Conservation (phyloP, 306 rosid genomes). For the Heteromeles arbutifolia region DNA sequence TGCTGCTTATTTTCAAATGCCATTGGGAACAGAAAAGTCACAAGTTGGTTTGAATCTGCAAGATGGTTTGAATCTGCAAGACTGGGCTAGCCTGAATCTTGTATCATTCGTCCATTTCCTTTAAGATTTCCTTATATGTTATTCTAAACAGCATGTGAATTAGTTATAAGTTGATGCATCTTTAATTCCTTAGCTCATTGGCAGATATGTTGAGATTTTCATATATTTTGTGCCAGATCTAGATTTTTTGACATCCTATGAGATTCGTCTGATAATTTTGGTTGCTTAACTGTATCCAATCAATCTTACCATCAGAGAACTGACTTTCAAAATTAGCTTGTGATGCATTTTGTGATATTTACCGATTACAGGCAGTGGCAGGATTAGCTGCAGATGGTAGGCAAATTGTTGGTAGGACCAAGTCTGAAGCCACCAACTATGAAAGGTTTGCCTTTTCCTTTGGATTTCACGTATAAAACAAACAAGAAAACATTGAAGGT, state of each 20-base stretch:
- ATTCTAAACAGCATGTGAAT: neutral
- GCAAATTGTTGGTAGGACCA: constrained; percentile 56
- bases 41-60: neutral
- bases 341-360: constrained; percentile 6
- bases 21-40: neutral
- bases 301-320: neutral
- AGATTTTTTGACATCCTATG: neutral
- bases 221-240: neutral
- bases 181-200: neutral
- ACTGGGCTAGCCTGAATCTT: neutral
- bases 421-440: constrained; percentile 84
- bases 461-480: neutral
- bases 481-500: no score
- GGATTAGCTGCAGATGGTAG: constrained; percentile 64
- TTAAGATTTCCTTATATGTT: neutral
- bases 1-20: neutral
- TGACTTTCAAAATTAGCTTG: neutral
- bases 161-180: neutral
- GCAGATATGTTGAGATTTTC: neutral
- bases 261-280: neutral
- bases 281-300: neutral
- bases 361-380: constrained; percentile 66
- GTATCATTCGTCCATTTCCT: neutral
- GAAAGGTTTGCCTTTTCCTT: constrained; percentile 49
- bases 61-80: neutral